phyloP scores from a whole-genome alignment of 306 rosid genomes.

The Mimosa pudica region DNA sequence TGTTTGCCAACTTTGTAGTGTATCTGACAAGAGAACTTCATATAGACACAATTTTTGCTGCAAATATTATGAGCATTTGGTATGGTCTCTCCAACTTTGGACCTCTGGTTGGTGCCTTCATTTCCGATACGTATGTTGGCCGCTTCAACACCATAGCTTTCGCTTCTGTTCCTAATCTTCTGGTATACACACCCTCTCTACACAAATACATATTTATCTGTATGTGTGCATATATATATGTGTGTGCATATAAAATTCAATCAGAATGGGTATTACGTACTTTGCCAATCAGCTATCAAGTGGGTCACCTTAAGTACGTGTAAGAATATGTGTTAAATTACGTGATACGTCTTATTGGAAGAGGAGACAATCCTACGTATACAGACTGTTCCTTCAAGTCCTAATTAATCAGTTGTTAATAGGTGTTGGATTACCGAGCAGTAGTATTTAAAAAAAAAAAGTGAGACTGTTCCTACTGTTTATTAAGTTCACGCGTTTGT shows the following conservation, averaged over 20 bases:
- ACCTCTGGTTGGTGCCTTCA: slow-evolving; percentile 80
- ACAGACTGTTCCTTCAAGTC: too few relatives aligned
- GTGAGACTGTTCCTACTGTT: not conserved
- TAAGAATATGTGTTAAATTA: too few relatives aligned
- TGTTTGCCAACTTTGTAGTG: slow-evolving; percentile 81
- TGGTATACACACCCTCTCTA: slow-evolving; percentile 40
- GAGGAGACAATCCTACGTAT: too few relatives aligned
- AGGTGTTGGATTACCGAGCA: too few relatives aligned
- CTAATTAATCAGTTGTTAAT: too few relatives aligned
- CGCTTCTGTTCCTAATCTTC: slow-evolving; percentile 56
- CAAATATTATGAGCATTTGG: slow-evolving; percentile 71
- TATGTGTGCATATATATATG: too few relatives aligned
- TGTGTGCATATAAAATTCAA: too few relatives aligned
- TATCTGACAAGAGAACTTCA: slow-evolving; percentile 64
- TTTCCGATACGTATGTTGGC: slow-evolving; percentile 78
- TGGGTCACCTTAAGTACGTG: too few relatives aligned
- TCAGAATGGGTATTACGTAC: not conserved
- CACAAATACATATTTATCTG: not conserved
- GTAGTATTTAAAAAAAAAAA: not conserved
- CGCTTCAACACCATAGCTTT: slow-evolving; percentile 77
- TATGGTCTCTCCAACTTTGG: slow-evolving; percentile 56
- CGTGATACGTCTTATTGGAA: too few relatives aligned
- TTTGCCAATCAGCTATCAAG: too few relatives aligned
- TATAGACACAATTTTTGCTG: slow-evolving; percentile 69
- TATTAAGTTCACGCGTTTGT: not conserved